These are phyloP conservation scores for Skeletonema tropicum DNA, from an alignment of 108 stramenopile species.

Conservation along the genomic window DNA sequence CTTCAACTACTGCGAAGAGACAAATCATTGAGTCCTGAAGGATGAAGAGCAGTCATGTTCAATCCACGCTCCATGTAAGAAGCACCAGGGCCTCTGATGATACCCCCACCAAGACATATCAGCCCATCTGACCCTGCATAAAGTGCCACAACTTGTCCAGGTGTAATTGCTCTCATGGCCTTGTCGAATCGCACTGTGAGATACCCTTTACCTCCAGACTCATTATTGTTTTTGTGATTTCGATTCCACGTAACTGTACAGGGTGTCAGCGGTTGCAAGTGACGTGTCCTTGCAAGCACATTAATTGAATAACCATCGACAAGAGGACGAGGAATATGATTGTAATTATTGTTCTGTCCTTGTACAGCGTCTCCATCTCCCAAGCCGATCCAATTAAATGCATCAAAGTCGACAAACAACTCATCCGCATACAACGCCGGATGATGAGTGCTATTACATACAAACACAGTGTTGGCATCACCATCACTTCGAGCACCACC, in stretches of 20 bases:
- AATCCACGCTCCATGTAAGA: conserved; percentile 59
- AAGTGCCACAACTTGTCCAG: conserved; percentile 77
- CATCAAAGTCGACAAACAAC: conserved; percentile 49
- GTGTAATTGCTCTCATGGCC: conserved; percentile 78
- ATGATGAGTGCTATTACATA: conserved; percentile 88
- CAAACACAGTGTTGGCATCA: conserved; percentile 47
- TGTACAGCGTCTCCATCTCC: conserved; percentile 6
- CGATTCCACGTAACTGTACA: conserved; percentile 50
- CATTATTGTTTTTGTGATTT: neutral
- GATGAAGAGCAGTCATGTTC: conserved; percentile 42
- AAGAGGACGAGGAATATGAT: conserved; percentile 34
- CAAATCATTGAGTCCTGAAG: conserved; percentile 51
- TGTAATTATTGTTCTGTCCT: conserved; percentile 1
- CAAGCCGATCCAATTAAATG: conserved; percentile 74
- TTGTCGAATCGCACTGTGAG: conserved; percentile 45
- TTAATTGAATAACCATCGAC: conserved; percentile 22
- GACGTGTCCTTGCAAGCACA: conserved; percentile 66
- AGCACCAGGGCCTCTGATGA: conserved; percentile 51
- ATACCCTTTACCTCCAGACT: conserved; percentile 13
- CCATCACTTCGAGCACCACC: conserved; percentile 2
- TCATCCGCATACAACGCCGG: conserved; percentile 78
- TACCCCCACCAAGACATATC: conserved; percentile 85
- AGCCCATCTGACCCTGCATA: conserved; percentile 69
- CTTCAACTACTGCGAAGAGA: conserved; percentile 11
- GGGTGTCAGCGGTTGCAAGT: conserved; percentile 78